These are phyloP conservation scores for Scheffersomyces lignicola DNA, from an alignment of 1,139 yeast species.

Conservation along the genomic window DNA sequence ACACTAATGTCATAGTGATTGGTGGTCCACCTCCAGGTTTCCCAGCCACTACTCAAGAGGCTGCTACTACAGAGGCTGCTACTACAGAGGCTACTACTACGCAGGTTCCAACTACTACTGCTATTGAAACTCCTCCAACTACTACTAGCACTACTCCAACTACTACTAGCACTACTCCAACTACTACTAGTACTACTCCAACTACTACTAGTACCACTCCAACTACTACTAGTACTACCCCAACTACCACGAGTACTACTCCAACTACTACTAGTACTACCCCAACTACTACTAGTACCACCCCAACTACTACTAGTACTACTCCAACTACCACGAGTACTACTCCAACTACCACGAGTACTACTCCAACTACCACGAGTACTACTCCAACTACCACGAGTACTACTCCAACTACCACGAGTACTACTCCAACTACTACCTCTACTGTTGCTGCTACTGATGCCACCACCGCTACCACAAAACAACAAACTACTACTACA, in stretches of 20 bases:
- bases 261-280: constrained; percentile 14
- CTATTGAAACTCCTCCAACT: constrained; percentile 19
- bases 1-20: constrained; percentile 10
- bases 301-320: constrained; percentile 14
- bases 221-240: constrained; percentile 13
- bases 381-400: constrained; percentile 10
- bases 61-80: constrained; percentile 17
- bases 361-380: constrained; percentile 9
- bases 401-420: constrained; percentile 10
- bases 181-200: constrained; percentile 10
- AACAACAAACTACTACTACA: constrained; percentile 24
- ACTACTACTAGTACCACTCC: constrained; percentile 12
- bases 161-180: constrained; percentile 10
- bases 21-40: constrained; percentile 12
- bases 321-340: constrained; percentile 10
- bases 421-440: constrained; percentile 14
- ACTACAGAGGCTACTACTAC: constrained; percentile 17
- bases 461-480: constrained; percentile 19
- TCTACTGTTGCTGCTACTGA: constrained; percentile 14
- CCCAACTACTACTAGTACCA: constrained; percentile 11
- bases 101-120: constrained; percentile 22
- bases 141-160: constrained; percentile 15
- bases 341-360: constrained; percentile 10
- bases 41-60: constrained; percentile 11
- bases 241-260: constrained; percentile 20